Percentiles rank a stretch among this genome's conserved stretches.
Conservation (phyloP, 352 stramenopile species). For the Elongisporangium anandrum region DNA sequence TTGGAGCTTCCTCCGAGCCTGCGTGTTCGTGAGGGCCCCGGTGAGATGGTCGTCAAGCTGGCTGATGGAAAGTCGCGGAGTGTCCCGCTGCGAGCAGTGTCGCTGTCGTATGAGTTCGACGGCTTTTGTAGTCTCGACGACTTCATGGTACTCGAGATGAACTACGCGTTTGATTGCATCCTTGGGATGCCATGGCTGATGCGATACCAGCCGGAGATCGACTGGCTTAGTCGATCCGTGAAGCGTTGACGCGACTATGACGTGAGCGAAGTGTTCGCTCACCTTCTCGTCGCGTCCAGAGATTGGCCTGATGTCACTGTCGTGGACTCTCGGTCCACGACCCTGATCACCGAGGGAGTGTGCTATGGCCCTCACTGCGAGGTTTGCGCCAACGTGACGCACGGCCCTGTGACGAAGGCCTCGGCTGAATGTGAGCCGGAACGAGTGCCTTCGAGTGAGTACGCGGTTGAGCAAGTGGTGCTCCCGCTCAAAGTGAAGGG, state of each 20-base stretch:
- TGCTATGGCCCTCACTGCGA: conserved; percentile 4
- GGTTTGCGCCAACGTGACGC: too few species aligned
- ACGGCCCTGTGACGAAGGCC: too few species aligned
- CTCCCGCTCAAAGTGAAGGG: too few species aligned
- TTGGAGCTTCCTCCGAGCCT: too few species aligned
- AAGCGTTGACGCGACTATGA: conserved; percentile 7
- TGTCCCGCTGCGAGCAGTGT: conserved; percentile 2
- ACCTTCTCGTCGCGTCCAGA: conserved; percentile 6
- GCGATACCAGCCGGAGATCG: conserved; percentile 8
- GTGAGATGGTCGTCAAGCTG: too few species aligned
- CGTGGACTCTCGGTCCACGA: conserved; percentile 3
- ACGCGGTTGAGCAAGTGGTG: too few species aligned
- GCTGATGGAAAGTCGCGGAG: conserved; percentile 8
- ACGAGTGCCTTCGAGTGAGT: too few species aligned
- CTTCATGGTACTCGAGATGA: conserved; percentile 19
- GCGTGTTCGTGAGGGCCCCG: too few species aligned
- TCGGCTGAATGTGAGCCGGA: too few species aligned
- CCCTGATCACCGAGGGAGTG: too few species aligned
- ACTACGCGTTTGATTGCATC: conserved; percentile 23
- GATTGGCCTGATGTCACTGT: conserved; percentile 11
- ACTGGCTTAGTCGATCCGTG: conserved; percentile 7
- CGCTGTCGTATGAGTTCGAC: conserved; percentile 9
- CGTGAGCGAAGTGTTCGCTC: conserved; percentile 10
- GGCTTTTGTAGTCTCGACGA: conserved; percentile 10
- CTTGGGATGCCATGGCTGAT: conserved; percentile 16